Base-by-base conservation (phyloP, 768 basidiomycete genomes). In the Lepiota brunneoincarnata region DNA sequence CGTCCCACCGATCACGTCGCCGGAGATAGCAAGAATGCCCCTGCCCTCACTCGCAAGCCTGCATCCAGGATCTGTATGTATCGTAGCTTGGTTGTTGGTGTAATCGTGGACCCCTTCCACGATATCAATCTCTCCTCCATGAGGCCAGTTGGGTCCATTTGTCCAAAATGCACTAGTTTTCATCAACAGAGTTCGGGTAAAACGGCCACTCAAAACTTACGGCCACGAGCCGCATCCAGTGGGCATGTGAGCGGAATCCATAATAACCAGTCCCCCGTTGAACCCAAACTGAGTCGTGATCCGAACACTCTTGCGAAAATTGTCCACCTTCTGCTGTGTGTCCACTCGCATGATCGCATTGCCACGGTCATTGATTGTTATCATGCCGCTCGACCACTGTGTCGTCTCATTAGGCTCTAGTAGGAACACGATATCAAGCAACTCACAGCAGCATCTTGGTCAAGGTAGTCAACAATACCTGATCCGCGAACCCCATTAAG, bases 191-290 rank as follows among this genome's bases (percentile, higher is more conserved):
- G 9, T 49, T 44, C 41, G 38, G 36, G 38, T 21, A 40, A 52
- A 20, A 44, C 47, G n/a, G 21, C 41, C 15, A 39, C 23, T 28
- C 23, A 41, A 40, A 6, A 76, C 77, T 67, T 52, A 80, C 70
- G 90, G 91, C 92, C 91, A 93, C 21, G 85, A 86, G 35, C 86
- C 93, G 68, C 93, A 95, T 12, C 93, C 93, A 0, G 85, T 84
- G 6, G 93, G 93, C 87, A 94, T 92, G 66, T 96, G 93, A 21
- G 84, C 76, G 21, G 91, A 81, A 69, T 95, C 92, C 77, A 94
- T 78, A 42, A 94, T 75, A 57, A 93, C 75, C 34, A 97, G 74
- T 6, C 82, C 82, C 12, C 79, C 87, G 31, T 79, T 87, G 63
- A 81, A 88, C 2, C 72, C 68, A 48, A 72, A 67, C 24, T 83